Evolutionary conservation across 2,329 filamentous ascomycete genomes (phyloP).

Genomic region (Tolypocladium pustulatum): DNA sequence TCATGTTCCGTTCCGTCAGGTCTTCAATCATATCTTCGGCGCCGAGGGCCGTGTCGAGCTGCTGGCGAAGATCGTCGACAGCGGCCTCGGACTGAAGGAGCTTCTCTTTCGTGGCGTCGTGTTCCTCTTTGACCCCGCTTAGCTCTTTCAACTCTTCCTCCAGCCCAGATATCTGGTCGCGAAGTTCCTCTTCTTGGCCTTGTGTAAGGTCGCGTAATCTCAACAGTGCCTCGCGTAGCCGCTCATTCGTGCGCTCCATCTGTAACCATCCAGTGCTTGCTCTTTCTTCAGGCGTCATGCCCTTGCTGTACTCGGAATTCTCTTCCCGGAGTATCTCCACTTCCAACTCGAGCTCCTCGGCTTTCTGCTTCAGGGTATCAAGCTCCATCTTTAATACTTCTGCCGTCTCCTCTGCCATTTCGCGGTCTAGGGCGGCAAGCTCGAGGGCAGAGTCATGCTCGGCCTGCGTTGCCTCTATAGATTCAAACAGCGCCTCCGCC

Average conservation of each 20-base stretch:
- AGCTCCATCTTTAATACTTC: constrained; percentile 75
- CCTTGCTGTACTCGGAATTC: constrained; percentile 71
- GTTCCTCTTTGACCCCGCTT: constrained; percentile 55
- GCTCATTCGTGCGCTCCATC: constrained; percentile 82
- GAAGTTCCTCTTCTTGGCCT: constrained; percentile 72
- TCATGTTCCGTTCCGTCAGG: constrained; percentile 77
- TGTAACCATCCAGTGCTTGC: constrained; percentile 82
- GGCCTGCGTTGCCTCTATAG: constrained; percentile 61
- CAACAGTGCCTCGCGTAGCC: constrained; percentile 75
- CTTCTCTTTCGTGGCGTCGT: constrained; percentile 60
- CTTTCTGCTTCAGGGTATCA: constrained; percentile 61
- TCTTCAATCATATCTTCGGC: constrained; percentile 93
- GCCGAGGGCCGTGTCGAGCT: constrained; percentile 78
- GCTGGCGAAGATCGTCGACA: constrained; percentile 78
- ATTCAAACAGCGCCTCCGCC: constrained; percentile 55
- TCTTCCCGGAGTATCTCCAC: constrained; percentile 80
- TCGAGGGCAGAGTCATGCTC: constrained; percentile 82
- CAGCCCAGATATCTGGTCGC: constrained; percentile 62
- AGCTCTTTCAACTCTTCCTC: constrained; percentile 64
- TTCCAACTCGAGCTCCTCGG: constrained; percentile 80
- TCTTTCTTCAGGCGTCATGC: constrained; percentile 81
- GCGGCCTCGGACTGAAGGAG: constrained; percentile 61
- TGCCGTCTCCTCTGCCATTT: constrained; percentile 91
- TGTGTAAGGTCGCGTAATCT: constrained; percentile 78
- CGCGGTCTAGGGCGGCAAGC: constrained; percentile 77